Percentiles rank a stretch among this genome's conserved stretches.
These are phyloP conservation scores for Coprinellus micaceus DNA, from an alignment of 768 basidiomycete species.

Conservation along the genomic window DNA sequence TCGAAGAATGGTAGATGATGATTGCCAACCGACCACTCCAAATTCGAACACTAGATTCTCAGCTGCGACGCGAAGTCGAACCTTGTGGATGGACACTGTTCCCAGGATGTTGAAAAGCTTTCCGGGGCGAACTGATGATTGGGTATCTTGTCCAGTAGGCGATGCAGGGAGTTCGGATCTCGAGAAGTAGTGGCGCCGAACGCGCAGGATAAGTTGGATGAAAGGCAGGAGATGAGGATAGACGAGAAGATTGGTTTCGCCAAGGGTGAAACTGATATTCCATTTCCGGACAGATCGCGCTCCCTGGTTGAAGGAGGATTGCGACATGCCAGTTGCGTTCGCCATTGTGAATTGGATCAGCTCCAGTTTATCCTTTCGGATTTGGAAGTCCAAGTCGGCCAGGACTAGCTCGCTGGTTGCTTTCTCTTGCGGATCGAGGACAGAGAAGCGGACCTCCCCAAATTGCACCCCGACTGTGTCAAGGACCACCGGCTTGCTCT, in stretches of 20 bases:
- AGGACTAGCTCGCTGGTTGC: conserved; percentile 35
- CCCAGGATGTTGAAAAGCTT: conserved; percentile 21
- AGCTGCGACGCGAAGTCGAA: conserved; percentile 62
- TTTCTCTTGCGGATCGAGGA: conserved; percentile 32
- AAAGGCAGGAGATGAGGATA: conserved; percentile 61
- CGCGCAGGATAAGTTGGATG: conserved; percentile 50
- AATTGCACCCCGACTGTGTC: conserved; percentile 24
- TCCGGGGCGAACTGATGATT: conserved; percentile 10
- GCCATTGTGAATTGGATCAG: conserved; percentile 25
- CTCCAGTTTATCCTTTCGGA: conserved; percentile 21
- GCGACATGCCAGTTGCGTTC: conserved; percentile 35
- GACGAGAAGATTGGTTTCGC: conserved; percentile 39
- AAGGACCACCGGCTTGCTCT: neutral
- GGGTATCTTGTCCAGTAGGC: neutral
- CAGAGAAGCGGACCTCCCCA: conserved; percentile 23
- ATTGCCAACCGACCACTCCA: conserved; percentile 38
- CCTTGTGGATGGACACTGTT: conserved; percentile 38
- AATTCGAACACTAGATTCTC: conserved; percentile 68
- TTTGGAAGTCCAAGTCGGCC: conserved; percentile 24
- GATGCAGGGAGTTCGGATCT: conserved; percentile 2
- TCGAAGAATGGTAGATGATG: conserved; percentile 32
- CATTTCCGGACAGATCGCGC: conserved; percentile 27
- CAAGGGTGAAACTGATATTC: conserved; percentile 35
- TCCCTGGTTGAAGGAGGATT: conserved; percentile 40
- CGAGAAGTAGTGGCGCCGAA: conserved; percentile 36